These are phyloP conservation scores for Cryptococcus depauperatus DNA, from an alignment of 1,284 basidiomycete species.

Conservation along the genomic window DNA sequence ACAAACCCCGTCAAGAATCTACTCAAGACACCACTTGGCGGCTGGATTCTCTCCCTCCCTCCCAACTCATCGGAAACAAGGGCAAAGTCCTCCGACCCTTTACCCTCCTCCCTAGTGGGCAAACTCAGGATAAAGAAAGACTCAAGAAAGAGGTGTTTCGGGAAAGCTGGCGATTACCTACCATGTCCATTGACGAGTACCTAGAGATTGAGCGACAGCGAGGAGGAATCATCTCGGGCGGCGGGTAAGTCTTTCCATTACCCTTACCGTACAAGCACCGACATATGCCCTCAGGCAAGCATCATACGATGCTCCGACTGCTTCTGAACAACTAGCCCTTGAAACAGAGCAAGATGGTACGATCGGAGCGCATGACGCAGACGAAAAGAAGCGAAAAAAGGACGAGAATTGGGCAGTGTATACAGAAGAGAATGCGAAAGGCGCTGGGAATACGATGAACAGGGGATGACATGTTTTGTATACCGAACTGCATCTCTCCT, in stretches of 20 bases:
- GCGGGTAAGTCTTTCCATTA: constrained; percentile 60
- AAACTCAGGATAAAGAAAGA: constrained; percentile 55
- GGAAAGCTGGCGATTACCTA: constrained; percentile 77
- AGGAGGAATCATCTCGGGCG: constrained; percentile 78
- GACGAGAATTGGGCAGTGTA: constrained; percentile 81
- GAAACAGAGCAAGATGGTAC: constrained; percentile 81
- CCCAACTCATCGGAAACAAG: constrained; percentile 59
- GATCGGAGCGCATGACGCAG: constrained; percentile 57
- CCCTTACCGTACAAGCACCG: too few relatives aligned
- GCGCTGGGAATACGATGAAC: constrained; percentile 92
- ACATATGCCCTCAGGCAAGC: constrained; percentile 54
- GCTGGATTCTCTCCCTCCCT: constrained; percentile 52
- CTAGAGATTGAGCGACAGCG: constrained; percentile 73
- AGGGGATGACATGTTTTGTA: too few relatives aligned
- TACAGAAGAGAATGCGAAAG: constrained; percentile 69
- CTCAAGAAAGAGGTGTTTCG: constrained; percentile 76
- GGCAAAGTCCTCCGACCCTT: constrained; percentile 82
- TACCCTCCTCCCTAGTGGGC: constrained; percentile 71
- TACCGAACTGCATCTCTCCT: too few relatives aligned
- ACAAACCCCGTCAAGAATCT: constrained; percentile 32
- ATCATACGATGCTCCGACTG: constrained; percentile 60
- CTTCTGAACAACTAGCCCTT: constrained; percentile 64
- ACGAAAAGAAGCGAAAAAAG: constrained; percentile 67
- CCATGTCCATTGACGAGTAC: constrained; percentile 95
- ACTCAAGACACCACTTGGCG: constrained; percentile 60